Percentiles rank a stretch among this genome's conserved stretches.
These are phyloP conservation scores for Bifiguratus adelaidae DNA, from an alignment of 192 early-diverging fungal species.

Conservation along the genomic window DNA sequence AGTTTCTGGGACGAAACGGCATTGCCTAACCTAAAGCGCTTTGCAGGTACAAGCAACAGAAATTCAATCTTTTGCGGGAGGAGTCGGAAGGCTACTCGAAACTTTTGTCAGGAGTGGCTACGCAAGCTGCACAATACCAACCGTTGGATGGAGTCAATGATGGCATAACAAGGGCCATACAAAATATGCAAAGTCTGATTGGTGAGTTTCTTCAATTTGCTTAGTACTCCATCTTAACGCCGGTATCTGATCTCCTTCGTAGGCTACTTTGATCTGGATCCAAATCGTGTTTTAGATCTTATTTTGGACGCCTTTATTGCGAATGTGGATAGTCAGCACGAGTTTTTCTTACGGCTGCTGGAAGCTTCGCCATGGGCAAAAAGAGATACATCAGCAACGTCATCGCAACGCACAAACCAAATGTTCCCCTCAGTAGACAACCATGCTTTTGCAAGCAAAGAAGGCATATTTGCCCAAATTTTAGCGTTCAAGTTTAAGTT, in stretches of 20 bases:
- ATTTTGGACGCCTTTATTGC: slow-evolving; percentile 65
- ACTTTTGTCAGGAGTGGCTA: slow-evolving; percentile 47
- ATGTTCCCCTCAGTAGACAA: no score
- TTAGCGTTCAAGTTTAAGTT: slow-evolving; percentile 65
- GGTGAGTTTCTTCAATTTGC: slow-evolving; percentile 6
- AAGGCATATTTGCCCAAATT: slow-evolving; percentile 43
- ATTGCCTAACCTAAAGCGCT: background rate
- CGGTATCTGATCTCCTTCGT: slow-evolving; percentile 2
- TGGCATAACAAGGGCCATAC: slow-evolving; percentile 13
- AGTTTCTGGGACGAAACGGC: background rate
- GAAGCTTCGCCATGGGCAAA: slow-evolving; percentile 32
- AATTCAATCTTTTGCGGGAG: slow-evolving; percentile 75
- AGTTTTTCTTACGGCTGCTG: slow-evolving; percentile 62
- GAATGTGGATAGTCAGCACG: slow-evolving; percentile 50
- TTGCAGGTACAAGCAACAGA: slow-evolving; percentile 64
- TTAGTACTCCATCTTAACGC: background rate
- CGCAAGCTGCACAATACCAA: slow-evolving; percentile 2
- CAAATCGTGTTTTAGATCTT: slow-evolving; percentile 73
- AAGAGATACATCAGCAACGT: background rate
- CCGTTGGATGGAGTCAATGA: background rate
- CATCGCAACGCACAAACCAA: background rate
- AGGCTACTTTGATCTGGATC: slow-evolving; percentile 74
- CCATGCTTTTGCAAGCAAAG: no score
- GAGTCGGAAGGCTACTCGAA: slow-evolving; percentile 75
- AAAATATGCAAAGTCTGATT: slow-evolving; percentile 37